Conservation (phyloP, 805 yeast genomes). For the Candida rishiriensis region DNA sequence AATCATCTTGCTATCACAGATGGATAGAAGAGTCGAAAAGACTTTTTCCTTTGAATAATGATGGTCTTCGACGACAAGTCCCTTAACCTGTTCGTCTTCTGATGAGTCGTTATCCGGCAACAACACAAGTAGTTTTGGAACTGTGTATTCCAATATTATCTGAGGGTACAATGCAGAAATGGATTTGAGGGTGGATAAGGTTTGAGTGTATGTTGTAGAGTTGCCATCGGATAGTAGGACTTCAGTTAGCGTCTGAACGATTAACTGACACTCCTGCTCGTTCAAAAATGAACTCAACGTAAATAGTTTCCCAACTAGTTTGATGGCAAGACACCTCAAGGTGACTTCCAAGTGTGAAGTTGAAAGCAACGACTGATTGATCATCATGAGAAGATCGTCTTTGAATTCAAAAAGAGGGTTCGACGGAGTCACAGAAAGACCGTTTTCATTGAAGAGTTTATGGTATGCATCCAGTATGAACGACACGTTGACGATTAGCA, state of each 20-base stretch:
- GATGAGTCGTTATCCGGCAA: constrained; percentile 38
- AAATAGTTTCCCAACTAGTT: constrained; percentile 56
- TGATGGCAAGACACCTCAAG: constrained; percentile 60
- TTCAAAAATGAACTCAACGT: constrained; percentile 45
- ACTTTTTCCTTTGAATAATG: constrained; percentile 27
- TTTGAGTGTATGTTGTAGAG: constrained; percentile 47
- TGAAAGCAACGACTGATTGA: constrained; percentile 66
- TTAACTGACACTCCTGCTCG: constrained; percentile 52
- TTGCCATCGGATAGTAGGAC: constrained; percentile 49
- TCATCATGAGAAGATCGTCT: constrained; percentile 62
- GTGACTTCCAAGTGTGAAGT: constrained; percentile 67
- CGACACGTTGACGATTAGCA: constrained; percentile 55
- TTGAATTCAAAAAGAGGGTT: constrained; percentile 45
- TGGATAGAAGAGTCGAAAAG: constrained; percentile 31
- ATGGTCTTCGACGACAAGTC: background rate
- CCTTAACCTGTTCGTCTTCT: background rate
- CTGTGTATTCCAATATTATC: constrained; percentile 44
- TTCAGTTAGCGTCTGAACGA: constrained; percentile 63
- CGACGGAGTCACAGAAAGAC: constrained; percentile 7
- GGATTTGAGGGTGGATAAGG: constrained; percentile 50
- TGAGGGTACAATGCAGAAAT: constrained; percentile 36
- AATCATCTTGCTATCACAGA: constrained; percentile 38
- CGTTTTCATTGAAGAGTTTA: constrained; percentile 34
- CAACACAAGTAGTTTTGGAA: constrained; percentile 47
- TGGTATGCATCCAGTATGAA: constrained; percentile 49